These are phyloP conservation scores for Alternaria triticimaculans DNA, from an alignment of 2,329 filamentous ascomycete species.

Conservation along the genomic window DNA sequence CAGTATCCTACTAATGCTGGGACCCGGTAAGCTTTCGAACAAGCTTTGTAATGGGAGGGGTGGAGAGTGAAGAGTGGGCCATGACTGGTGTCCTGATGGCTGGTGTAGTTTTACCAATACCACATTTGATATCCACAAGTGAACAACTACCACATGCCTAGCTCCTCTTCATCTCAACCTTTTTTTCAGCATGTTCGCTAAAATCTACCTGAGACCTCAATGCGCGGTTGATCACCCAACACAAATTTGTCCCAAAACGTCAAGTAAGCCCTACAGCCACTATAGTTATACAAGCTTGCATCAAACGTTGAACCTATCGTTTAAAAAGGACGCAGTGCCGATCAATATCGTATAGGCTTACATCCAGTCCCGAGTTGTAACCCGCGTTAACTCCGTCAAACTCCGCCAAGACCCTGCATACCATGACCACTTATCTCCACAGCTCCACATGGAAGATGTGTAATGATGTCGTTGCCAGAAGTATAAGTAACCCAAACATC, in stretches of 20 bases:
- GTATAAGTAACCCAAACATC: not conserved
- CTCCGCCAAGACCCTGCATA: not conserved
- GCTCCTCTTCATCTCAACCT: not conserved
- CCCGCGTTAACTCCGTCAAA: not conserved
- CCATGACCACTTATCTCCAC: not conserved
- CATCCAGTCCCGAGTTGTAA: not conserved
- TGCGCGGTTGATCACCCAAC: not conserved
- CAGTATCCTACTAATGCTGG: slow-evolving; percentile 20
- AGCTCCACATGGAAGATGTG: not conserved
- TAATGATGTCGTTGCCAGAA: not conserved
- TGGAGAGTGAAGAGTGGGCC: no score
- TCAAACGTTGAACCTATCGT: not conserved
- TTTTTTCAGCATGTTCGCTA: not conserved
- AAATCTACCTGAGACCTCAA: not conserved
- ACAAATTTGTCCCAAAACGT: not conserved
- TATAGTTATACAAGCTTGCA: not conserved
- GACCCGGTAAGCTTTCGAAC: slow-evolving; percentile 2
- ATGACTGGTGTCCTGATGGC: no score
- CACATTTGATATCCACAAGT: not conserved
- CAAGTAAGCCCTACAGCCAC: not conserved
- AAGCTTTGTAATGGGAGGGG: no score
- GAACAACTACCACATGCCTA: not conserved
- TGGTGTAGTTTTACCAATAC: not conserved
- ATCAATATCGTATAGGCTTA: not conserved
- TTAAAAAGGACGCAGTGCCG: no score